Conservation (phyloP, 1,284 basidiomycete genomes). For the Pascua guehoae region DNA sequence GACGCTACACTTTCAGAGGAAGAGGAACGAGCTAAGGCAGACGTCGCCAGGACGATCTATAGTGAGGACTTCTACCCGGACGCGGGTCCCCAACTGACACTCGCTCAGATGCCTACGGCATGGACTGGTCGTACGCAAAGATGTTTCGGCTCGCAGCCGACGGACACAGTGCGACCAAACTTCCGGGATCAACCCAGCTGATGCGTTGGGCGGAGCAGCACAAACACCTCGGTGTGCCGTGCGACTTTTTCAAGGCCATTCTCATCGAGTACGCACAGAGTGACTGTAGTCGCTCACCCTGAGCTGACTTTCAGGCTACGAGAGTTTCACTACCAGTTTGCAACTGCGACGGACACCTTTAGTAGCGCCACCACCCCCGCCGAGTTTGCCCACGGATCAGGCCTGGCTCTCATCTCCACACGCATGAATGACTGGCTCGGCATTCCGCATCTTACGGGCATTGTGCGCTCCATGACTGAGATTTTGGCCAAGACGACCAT, state of each 20-base stretch:
- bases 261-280: background rate
- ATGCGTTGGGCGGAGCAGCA: background rate
- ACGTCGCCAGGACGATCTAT: background rate
- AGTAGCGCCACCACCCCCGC: too few species aligned
- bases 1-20: background rate
- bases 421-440: conserved; percentile 1
- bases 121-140: conserved; percentile 2
- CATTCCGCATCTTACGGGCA: background rate
- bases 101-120: background rate
- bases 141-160: background rate
- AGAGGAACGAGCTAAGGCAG: background rate
- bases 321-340: too few species aligned
- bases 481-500: conserved; percentile 1
- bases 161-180: background rate
- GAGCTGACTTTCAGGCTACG: too few species aligned
- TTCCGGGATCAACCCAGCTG: background rate
- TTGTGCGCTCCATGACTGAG: background rate
- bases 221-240: background rate
- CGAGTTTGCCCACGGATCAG: background rate
- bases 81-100: background rate
- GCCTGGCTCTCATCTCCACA: background rate
- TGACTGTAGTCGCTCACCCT: too few species aligned
- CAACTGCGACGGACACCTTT: too few species aligned
- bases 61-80: background rate
- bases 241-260: conserved; percentile 2